Evolutionary conservation across 441 rosid genomes (phyloP).

Genomic region (Syzygium malaccense): DNA sequence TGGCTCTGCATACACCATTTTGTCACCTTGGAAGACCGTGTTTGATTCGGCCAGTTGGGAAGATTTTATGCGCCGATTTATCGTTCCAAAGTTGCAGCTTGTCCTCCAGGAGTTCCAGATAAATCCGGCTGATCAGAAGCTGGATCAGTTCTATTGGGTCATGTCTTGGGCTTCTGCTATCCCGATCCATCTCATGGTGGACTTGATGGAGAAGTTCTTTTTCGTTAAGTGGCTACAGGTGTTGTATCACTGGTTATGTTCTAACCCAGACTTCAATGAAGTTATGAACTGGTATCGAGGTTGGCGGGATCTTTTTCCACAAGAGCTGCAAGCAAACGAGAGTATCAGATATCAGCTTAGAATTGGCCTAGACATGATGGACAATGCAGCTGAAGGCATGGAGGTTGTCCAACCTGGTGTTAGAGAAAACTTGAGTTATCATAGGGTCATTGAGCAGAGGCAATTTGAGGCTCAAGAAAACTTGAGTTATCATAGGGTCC

Average conservation of each 20-base stretch:
- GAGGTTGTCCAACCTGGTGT: slow-evolving; percentile 67
- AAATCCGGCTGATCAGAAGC: slow-evolving; percentile 73
- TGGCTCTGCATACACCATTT: slow-evolving; percentile 71
- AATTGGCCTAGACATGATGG: slow-evolving; percentile 72
- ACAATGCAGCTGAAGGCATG: slow-evolving; percentile 61
- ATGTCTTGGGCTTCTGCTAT: slow-evolving; percentile 70
- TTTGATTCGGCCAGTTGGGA: slow-evolving; percentile 91
- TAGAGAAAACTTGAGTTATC: slow-evolving; percentile 51
- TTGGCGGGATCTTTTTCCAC: slow-evolving; percentile 79
- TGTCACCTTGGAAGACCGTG: slow-evolving; percentile 89
- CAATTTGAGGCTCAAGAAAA: slow-evolving; percentile 62
- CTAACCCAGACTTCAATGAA: slow-evolving; percentile 66
- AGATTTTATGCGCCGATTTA: slow-evolving; percentile 72
- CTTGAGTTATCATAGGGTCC: slow-evolving; percentile 43
- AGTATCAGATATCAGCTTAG: slow-evolving; percentile 63
- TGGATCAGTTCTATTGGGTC: slow-evolving; percentile 69
- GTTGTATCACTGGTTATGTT: slow-evolving; percentile 66
- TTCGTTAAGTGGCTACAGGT: slow-evolving; percentile 83
- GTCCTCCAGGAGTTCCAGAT: slow-evolving; percentile 76
- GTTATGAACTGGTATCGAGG: slow-evolving; percentile 67
- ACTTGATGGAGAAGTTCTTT: slow-evolving; percentile 76
- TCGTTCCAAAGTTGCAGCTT: slow-evolving; percentile 85
- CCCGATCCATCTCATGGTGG: slow-evolving; percentile 81
- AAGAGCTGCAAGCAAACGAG: slow-evolving; percentile 73
- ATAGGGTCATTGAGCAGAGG: slow-evolving; percentile 50